Evolutionary conservation across 129 eudicot genomes (phyloP).

Genomic region (Silybum marianum): DNA sequence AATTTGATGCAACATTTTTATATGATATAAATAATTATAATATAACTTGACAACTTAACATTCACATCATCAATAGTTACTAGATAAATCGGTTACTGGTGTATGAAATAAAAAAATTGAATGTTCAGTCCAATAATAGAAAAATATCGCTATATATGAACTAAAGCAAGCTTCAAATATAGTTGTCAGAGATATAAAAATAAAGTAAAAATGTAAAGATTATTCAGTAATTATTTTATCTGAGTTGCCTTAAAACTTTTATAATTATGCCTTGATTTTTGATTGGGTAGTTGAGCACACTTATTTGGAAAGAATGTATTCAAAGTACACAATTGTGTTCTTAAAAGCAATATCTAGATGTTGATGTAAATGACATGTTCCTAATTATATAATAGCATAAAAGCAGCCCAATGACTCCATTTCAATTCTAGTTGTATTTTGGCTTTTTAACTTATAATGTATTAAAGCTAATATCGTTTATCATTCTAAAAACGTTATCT

Average conservation of each 20-base stretch:
- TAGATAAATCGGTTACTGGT: background rate
- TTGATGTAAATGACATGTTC: slow-evolving; percentile 24
- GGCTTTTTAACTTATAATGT: background rate
- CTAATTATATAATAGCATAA: slow-evolving; percentile 12
- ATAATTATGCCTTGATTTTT: background rate
- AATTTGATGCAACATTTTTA: background rate
- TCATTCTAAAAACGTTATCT: background rate
- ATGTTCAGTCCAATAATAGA: background rate
- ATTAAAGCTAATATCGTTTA: background rate
- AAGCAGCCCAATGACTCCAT: slow-evolving; percentile 14
- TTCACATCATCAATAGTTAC: too few relatives aligned
- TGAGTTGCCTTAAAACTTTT: background rate
- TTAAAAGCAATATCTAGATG: slow-evolving; percentile 17
- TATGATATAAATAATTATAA: too few relatives aligned
- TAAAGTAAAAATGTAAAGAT: background rate
- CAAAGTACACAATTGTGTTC: slow-evolving; percentile 31
- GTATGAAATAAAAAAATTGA: background rate
- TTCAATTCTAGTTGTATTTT: slow-evolving; percentile 4
- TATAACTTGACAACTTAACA: background rate
- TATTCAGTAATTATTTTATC: background rate
- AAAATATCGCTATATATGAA: too few relatives aligned
- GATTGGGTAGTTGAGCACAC: slow-evolving; percentile 38
- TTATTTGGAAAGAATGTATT: slow-evolving; percentile 23
- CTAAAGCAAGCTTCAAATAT: background rate
- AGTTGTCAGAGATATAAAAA: background rate